These are phyloP conservation scores for Chloridella minuta DNA, from an alignment of 352 stramenopile genomes.

Conservation along the genomic window DNA sequence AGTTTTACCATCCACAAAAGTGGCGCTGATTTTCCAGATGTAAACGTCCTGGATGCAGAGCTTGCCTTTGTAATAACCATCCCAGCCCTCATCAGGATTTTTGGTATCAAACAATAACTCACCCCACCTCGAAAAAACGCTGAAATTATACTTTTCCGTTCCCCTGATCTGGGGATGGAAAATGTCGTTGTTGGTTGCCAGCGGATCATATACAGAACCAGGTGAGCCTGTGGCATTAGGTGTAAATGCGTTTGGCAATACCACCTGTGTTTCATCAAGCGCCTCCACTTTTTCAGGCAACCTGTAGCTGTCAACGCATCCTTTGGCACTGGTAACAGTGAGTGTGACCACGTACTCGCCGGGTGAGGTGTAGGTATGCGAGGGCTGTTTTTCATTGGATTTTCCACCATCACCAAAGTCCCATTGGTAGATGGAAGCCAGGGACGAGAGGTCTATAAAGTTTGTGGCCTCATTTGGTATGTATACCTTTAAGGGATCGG, in stretches of 20 bases:
- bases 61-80: not conserved
- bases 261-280: not conserved
- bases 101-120: conserved; percentile 1
- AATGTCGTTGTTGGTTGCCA: not conserved
- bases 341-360: not conserved
- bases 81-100: not conserved
- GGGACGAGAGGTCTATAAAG: not conserved
- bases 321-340: not conserved
- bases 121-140: not conserved
- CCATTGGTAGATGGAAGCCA: not conserved
- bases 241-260: not conserved
- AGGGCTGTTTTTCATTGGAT: not conserved
- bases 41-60: not conserved
- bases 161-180: not conserved
- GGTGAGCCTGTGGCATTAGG: not conserved
- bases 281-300: not conserved
- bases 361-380: not conserved
- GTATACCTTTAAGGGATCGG: not conserved
- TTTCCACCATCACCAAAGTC: not conserved
- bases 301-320: not conserved
- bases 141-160: not conserved
- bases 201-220: not conserved
- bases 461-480: not conserved
- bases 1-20: not conserved
- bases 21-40: not conserved